Evolutionary conservation across 495 filamentous ascomycete genomes (phyloP).

Genomic region (Penicillium waksmanii): DNA sequence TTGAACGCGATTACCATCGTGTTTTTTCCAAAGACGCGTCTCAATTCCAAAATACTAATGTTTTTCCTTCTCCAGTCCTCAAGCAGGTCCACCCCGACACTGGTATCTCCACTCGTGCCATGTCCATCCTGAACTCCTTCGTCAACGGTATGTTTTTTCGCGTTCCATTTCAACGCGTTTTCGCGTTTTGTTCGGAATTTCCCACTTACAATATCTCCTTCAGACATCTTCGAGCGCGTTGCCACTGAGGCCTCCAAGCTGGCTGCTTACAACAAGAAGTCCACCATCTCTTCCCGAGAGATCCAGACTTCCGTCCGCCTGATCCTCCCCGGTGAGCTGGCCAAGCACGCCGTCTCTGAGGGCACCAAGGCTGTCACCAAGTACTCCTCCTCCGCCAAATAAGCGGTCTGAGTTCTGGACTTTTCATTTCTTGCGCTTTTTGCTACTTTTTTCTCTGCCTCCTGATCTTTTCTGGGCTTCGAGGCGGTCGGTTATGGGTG

Average conservation of each 20-base stretch:
- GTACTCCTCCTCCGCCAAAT: slow-evolving; percentile 99
- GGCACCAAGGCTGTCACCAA: slow-evolving; percentile 99
- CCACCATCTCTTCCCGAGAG: slow-evolving; percentile 98
- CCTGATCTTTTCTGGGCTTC: slow-evolving; percentile 60
- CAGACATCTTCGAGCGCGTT: slow-evolving; percentile 99
- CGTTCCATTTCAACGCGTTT: slow-evolving; percentile 5
- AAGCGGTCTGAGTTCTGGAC: slow-evolving; percentile 52
- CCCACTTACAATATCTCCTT: neutral
- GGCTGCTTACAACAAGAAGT: slow-evolving; percentile 99
- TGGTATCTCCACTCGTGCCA: slow-evolving; percentile 99
- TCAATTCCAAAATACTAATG: slow-evolving; percentile 29
- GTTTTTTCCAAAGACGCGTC: neutral
- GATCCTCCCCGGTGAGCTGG: slow-evolving; percentile 96
- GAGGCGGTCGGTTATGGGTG: slow-evolving; percentile 67
- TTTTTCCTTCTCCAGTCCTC: slow-evolving; percentile 65
- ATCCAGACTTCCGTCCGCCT: slow-evolving; percentile 99
- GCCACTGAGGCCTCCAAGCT: slow-evolving; percentile 99
- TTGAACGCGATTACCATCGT: slow-evolving; percentile 2
- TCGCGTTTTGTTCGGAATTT: slow-evolving; percentile 3
- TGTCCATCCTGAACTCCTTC: slow-evolving; percentile 99
- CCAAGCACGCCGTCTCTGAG: slow-evolving; percentile 99
- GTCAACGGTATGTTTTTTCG: slow-evolving; percentile 81
- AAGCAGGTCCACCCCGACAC: slow-evolving; percentile 99
- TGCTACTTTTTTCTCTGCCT: slow-evolving; percentile 52
- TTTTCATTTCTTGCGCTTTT: slow-evolving; percentile 49